Evolutionary conservation across 2,329 filamentous ascomycete genomes (phyloP).

Genomic region (Neophaeococcomyces mojaviensis): DNA sequence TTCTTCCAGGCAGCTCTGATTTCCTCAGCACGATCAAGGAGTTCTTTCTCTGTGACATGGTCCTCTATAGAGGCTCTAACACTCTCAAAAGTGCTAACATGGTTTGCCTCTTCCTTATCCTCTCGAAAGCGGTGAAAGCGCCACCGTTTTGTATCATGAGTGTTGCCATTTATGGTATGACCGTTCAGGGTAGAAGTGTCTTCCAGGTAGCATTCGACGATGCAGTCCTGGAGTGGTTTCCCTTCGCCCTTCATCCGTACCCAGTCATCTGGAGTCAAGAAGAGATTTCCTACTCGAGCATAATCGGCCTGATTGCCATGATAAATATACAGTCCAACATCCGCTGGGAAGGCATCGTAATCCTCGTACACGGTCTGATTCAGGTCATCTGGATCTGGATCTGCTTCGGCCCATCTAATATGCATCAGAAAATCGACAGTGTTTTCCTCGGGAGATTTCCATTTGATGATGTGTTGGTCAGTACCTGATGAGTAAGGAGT

Average conservation of each 20-base stretch:
- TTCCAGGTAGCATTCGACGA: slow-evolving; percentile 86
- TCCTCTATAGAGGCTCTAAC: slow-evolving; percentile 87
- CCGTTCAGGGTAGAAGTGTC: slow-evolving; percentile 7
- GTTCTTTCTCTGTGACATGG: slow-evolving; percentile 72
- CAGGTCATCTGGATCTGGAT: slow-evolving; percentile 60
- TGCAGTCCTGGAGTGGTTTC: slow-evolving; percentile 72
- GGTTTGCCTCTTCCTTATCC: slow-evolving; percentile 87
- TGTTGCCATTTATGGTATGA: slow-evolving; percentile 1
- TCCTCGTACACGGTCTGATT: slow-evolving; percentile 63
- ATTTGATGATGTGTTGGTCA: slow-evolving; percentile 89
- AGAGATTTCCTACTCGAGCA: slow-evolving; percentile 58
- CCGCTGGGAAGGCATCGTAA: slow-evolving; percentile 65
- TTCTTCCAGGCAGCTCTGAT: slow-evolving; percentile 78
- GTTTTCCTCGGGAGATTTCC: slow-evolving; percentile 94
- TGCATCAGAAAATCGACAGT: slow-evolving; percentile 84
- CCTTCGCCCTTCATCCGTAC: slow-evolving; percentile 65
- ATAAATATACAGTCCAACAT: slow-evolving; percentile 64
- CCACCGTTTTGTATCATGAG: slow-evolving; percentile 45
- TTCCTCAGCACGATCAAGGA: slow-evolving; percentile 59
- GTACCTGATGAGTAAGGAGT: slow-evolving; percentile 84
- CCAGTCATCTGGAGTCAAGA: slow-evolving; percentile 73
- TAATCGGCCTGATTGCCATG: slow-evolving; percentile 56
- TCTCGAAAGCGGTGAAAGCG: slow-evolving; percentile 83
- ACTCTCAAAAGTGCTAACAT: slow-evolving; percentile 72
- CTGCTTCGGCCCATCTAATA: slow-evolving; percentile 65